Evolutionary conservation across 352 stramenopile species (phyloP).

Genomic region (Phytophthora lateralis): DNA sequence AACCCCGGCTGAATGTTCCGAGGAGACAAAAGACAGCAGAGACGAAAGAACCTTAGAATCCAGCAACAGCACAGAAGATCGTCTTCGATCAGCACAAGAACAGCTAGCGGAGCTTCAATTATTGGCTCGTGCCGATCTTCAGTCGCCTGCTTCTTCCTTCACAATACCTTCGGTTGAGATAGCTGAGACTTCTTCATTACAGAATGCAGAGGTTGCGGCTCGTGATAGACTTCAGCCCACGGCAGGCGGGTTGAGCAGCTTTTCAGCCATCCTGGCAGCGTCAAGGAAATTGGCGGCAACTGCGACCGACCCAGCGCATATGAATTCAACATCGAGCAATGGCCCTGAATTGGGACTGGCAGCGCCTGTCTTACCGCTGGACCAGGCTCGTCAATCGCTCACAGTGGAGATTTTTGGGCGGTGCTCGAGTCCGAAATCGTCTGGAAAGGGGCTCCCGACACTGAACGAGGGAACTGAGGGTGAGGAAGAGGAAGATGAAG

Average conservation of each 20-base stretch:
- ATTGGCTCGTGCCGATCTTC: slow-evolving; percentile 44
- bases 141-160: slow-evolving; percentile 10
- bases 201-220: neutral
- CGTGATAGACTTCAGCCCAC: neutral
- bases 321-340: neutral
- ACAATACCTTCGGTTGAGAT: slow-evolving; percentile 4
- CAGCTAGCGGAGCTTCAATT: slow-evolving; percentile 55
- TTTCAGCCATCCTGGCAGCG: slow-evolving; percentile 24
- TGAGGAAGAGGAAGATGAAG: slow-evolving; percentile 24
- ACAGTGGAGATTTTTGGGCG: neutral
- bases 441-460: slow-evolving; percentile 20
- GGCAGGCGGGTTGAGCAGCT: slow-evolving; percentile 23
- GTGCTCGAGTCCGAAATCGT: slow-evolving; percentile 6
- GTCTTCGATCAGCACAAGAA: slow-evolving; percentile 20
- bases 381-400: neutral
- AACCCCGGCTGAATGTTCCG: neutral
- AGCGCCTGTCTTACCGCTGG: slow-evolving; percentile 2
- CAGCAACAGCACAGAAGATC: slow-evolving; percentile 19
- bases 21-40: slow-evolving; percentile 18
- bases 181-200: neutral
- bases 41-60: slow-evolving; percentile 9
- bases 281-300: slow-evolving; percentile 24
- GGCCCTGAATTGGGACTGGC: neutral
- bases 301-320: neutral
- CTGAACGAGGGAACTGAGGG: slow-evolving; percentile 21